A percentile compares a stretch with the other conserved stretches of the same genome.
Conservation (phyloP, 805 yeast species). For the Candida odintsovae region DNA sequence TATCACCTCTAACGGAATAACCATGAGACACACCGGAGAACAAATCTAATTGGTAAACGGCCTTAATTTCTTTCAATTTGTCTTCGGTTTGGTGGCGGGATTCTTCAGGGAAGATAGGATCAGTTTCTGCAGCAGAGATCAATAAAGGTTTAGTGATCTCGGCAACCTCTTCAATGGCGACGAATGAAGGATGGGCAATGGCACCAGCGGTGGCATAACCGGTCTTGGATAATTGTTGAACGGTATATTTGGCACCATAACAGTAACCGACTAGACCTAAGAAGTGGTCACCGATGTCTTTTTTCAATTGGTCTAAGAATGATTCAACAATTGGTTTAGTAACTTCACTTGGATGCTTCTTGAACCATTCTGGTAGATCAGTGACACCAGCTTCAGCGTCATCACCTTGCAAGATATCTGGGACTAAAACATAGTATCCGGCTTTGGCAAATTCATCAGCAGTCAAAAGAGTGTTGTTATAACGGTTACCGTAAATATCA, state of each 20-base stretch:
- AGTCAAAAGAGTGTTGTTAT: slow-evolving; percentile 50
- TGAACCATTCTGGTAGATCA: slow-evolving; percentile 42
- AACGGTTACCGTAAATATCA: slow-evolving; percentile 63
- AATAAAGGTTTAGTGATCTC: slow-evolving; percentile 47
- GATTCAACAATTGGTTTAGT: slow-evolving; percentile 43
- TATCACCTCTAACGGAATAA: slow-evolving; percentile 74
- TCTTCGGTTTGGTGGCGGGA: slow-evolving; percentile 57
- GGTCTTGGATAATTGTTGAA: slow-evolving; percentile 42
- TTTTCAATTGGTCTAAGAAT: slow-evolving; percentile 40
- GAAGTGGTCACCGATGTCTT: slow-evolving; percentile 39
- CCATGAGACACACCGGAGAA: slow-evolving; percentile 71
- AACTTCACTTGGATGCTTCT: slow-evolving; percentile 42
- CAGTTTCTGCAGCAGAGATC: slow-evolving; percentile 73
- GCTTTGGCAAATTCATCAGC: slow-evolving; percentile 60
- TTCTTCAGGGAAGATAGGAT: slow-evolving; percentile 56
- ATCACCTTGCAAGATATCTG: slow-evolving; percentile 63
- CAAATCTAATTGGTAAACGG: slow-evolving; percentile 54
- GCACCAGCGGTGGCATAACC: slow-evolving; percentile 53
- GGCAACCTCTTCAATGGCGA: slow-evolving; percentile 57
- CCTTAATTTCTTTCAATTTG: slow-evolving; percentile 45
- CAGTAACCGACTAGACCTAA: slow-evolving; percentile 72
- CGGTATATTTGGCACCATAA: slow-evolving; percentile 71
- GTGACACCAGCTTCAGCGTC: slow-evolving; percentile 29
- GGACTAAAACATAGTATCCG: slow-evolving; percentile 64
- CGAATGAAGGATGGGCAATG: slow-evolving; percentile 79